phyloP scores from a whole-genome alignment of 768 basidiomycete species.

The Leccinum disarticulatum region DNA sequence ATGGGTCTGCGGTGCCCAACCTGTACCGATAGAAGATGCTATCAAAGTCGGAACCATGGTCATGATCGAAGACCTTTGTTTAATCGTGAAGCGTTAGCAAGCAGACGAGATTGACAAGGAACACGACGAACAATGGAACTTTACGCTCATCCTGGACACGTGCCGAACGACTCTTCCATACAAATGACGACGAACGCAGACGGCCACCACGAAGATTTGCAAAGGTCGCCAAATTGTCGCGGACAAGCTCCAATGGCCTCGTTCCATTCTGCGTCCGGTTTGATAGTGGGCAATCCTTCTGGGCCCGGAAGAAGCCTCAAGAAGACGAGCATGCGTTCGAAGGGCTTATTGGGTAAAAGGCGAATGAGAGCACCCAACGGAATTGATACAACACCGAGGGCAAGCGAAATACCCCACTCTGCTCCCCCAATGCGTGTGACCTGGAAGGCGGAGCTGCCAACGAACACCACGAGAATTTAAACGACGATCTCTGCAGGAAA shows the following conservation, averaged over 20 bases:
- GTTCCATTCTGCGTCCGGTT: slow-evolving; percentile 67
- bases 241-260: slow-evolving; percentile 77
- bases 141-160: slow-evolving; percentile 49
- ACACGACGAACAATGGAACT: slow-evolving; percentile 47
- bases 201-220: slow-evolving; percentile 86
- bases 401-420: slow-evolving; percentile 93
- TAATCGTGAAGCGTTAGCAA: slow-evolving; percentile 30
- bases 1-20: slow-evolving; percentile 55
- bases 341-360: slow-evolving; percentile 74
- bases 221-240: slow-evolving; percentile 85
- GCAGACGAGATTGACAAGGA: slow-evolving; percentile 5
- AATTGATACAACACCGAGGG: slow-evolving; percentile 83
- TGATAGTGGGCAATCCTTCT: slow-evolving; percentile 59
- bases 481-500: slow-evolving; percentile 69
- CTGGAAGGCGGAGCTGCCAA: slow-evolving; percentile 90
- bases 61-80: slow-evolving; percentile 59
- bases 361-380: slow-evolving; percentile 86
- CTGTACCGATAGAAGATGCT: slow-evolving; percentile 70
- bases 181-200: slow-evolving; percentile 80
- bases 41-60: slow-evolving; percentile 77
- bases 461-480: slow-evolving; percentile 86
- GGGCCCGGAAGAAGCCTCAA: slow-evolving; percentile 62
- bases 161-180: slow-evolving; percentile 74
- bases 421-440: slow-evolving; percentile 75
- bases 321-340: slow-evolving; percentile 60